Conservation (phyloP, 2,329 filamentous ascomycete species). For the Nigrospora oryzae region DNA sequence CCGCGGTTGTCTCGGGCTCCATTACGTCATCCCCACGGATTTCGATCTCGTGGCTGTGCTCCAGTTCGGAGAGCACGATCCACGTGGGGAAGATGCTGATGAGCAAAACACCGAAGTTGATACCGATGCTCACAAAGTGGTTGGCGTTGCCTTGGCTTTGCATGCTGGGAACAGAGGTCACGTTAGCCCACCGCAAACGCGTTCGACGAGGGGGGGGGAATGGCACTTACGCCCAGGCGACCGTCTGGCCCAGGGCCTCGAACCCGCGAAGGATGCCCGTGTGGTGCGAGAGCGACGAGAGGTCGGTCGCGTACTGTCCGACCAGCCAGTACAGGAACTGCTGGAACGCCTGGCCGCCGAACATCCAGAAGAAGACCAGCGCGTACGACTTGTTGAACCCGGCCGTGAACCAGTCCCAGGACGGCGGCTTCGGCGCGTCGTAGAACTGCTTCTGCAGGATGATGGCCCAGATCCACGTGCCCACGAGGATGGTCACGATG, state of each 20-base stretch:
- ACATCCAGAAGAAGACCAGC: slow-evolving; percentile 19
- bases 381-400: slow-evolving; percentile 18
- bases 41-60: slow-evolving; percentile 17
- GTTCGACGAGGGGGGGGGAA: background rate
- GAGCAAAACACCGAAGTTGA: slow-evolving; percentile 21
- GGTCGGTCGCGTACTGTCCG: slow-evolving; percentile 20
- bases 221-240: slow-evolving; percentile 19
- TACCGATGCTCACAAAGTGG: slow-evolving; percentile 21
- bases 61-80: slow-evolving; percentile 19
- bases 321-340: slow-evolving; percentile 23
- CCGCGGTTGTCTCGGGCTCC: no score
- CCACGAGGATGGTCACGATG: slow-evolving; percentile 17
- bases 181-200: background rate
- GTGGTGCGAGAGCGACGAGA: slow-evolving; percentile 20
- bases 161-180: slow-evolving; percentile 11
- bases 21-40: background rate
- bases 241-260: slow-evolving; percentile 21
- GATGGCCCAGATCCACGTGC: slow-evolving; percentile 22
- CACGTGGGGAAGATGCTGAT: slow-evolving; percentile 18
- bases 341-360: slow-evolving; percentile 21
- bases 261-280: slow-evolving; percentile 20
- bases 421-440: slow-evolving; percentile 13
- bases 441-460: slow-evolving; percentile 21
- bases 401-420: slow-evolving; percentile 21
- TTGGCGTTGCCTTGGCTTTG: slow-evolving; percentile 21